Percentiles rank a stretch among this genome's conserved stretches.
Evolutionary conservation across 2,329 filamentous ascomycete genomes (phyloP).

Genomic region (Ophiostoma ulmi): DNA sequence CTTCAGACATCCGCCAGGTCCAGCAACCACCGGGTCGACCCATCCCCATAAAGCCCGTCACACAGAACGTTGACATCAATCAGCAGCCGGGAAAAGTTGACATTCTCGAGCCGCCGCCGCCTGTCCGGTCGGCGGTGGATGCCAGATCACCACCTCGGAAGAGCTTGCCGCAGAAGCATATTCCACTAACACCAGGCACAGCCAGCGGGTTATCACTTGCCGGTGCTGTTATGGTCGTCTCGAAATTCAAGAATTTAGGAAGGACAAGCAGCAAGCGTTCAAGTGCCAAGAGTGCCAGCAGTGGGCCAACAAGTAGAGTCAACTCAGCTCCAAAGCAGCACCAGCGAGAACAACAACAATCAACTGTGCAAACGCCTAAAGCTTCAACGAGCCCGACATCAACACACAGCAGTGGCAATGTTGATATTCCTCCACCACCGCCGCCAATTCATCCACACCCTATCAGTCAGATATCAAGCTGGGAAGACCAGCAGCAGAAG

Average conservation of each 20-base stretch:
- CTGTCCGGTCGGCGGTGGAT: not conserved
- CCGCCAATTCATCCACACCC: not conserved
- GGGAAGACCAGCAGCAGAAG: not conserved
- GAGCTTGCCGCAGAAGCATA: not conserved
- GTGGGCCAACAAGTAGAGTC: too few species aligned
- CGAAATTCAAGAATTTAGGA: not conserved
- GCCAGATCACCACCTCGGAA: not conserved
- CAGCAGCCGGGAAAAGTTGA: not conserved
- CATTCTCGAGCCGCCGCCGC: constrained; percentile 3
- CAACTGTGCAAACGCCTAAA: not conserved
- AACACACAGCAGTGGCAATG: not conserved
- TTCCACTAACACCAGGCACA: not conserved
- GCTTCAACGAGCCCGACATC: not conserved
- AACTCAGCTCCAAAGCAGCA: not conserved
- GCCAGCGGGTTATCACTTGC: not conserved
- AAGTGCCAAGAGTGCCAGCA: not conserved
- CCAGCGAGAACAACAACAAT: not conserved
- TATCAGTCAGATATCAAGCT: not conserved
- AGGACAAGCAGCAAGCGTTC: constrained; percentile 1
- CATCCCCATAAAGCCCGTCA: not conserved
- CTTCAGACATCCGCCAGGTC: not conserved
- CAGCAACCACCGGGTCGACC: not conserved
- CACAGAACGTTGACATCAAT: not conserved
- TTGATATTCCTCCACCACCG: not conserved
- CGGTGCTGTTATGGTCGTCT: not conserved